Base-by-base conservation (phyloP, 371 early-diverging fungal species). In the Rhizopus delemar region DNA sequence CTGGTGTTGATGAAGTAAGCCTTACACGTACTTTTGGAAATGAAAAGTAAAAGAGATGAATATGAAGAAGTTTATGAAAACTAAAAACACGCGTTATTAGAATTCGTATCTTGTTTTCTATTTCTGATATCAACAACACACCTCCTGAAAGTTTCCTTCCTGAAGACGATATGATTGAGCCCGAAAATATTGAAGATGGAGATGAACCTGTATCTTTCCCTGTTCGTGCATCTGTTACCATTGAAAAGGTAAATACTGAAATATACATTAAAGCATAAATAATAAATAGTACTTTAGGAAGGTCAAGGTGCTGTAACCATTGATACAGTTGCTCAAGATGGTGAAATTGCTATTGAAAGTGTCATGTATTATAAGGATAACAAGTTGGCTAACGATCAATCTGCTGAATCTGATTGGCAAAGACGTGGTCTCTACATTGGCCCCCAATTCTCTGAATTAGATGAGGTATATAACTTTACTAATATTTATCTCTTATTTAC, bases 331-430 rank as follows among this genome's bases (percentile, higher is more conserved):
- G 83, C 88, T 67, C 88, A 92, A 69, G 96, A 92, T 71, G 92
- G 91, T 60, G 80, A 88, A 51, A 90, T 95, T 71, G 83, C 91
- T 63, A 83, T 97, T 62, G 93, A 95, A 62, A 85, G 81, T 62
- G 88, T 93, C 57, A 79, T 88, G 66, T 91, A 83, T 76, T 80
- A 83, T 73, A 80, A 84, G 59, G 87, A 91, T 61, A 66, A 75
- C 36, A 80, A 86, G 49, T 64, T 91, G 9, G 93, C 92, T 29
- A 64, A 59, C 22, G 86, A 88, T 53, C 80, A 81, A 52, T 83
- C 90, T 54, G 87, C 90, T 45, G 95, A 95, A 73, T 90, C 88
- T 57, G 96, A 97, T 81, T 96, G 94, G 93, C 82, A 86, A 71
- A 89, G 96, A 60, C 86, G 91, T 60, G 91, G 93, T 53, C 72